Percentiles rank a stretch among this genome's conserved stretches.
These are phyloP conservation scores for Histomonas meleagridis DNA, from an alignment of 208 protist species.

Conservation along the genomic window DNA sequence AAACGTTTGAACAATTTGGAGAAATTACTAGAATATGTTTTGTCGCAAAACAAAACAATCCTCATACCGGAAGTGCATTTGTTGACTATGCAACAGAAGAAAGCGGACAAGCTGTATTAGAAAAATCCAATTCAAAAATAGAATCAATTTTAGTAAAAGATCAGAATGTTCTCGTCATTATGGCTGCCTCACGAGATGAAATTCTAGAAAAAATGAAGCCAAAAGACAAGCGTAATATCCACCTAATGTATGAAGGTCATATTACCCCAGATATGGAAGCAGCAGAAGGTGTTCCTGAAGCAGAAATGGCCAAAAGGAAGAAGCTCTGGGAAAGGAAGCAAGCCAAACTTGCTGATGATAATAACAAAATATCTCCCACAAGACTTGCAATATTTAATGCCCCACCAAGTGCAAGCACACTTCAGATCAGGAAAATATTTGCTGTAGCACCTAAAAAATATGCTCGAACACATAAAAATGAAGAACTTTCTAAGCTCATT, in stretches of 20 bases:
- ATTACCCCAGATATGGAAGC: not conserved
- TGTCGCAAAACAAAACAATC: not conserved
- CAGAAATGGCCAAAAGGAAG: constrained; percentile 1
- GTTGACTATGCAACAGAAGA: not conserved
- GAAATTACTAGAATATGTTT: not conserved
- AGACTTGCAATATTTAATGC: not conserved
- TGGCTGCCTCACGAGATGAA: not conserved
- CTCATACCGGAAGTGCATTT: not conserved
- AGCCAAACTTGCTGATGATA: not conserved
- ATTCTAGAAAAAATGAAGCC: not conserved
- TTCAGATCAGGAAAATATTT: not conserved
- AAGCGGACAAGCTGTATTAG: not conserved
- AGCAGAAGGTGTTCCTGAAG: not conserved
- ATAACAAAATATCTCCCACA: not conserved
- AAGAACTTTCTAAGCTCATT: not conserved
- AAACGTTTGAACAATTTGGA: not conserved
- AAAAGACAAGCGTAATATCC: constrained; percentile 3
- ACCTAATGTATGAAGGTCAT: not conserved
- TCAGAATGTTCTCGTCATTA: not conserved
- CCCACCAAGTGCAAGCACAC: not conserved
- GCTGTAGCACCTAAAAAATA: not conserved
- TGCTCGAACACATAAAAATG: constrained; percentile 15
- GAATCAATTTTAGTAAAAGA: not conserved
- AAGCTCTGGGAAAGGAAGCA: not conserved
- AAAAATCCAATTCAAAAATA: not conserved